Evolutionary conservation across 495 filamentous ascomycete genomes (phyloP), one percentile per base, ranked within the genome.

Genomic region (Lasiosphaeris hirsuta): DNA sequence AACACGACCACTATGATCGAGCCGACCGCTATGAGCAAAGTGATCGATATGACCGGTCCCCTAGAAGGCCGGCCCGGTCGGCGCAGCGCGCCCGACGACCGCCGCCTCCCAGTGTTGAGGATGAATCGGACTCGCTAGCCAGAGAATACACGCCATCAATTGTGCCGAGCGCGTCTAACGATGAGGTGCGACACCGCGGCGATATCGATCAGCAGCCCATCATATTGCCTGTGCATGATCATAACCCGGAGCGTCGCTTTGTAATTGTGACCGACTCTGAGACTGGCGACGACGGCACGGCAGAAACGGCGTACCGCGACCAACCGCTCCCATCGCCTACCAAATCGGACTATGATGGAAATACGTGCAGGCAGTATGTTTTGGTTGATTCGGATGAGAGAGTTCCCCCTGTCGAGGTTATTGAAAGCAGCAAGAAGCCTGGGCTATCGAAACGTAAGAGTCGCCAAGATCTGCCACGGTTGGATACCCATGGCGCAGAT

Each of bases 191-290:
- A 51, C 57, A 74, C 14, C 70, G 70, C 10, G 77, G 77, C 18
- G 72, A 76, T 14, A 58, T 70, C 30, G 74, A 80, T 15, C 77
- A 80, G 47, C 55, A 60, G 9, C 73, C 73, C 4, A 67, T 80
- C 43, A 17, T 80, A 1, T 46, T 75, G 7, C 66, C 66, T 3
- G 69, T 78, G 1, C 66, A 70, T 59, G 72, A 78, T 30, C 51
- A 72, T 49, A 80, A 80, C 49, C 70, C 75, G 9, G 77, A 80
- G 67, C 70, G 77, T 23, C 69, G 77, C 17, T 80, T 80, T 34
- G 69, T 80, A 0, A 46, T 77, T 42, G 59, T 80, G 4, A 54
- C 69, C 9, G 67, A 42, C 54, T 7, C 71, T 17, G 70, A 70
- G 44, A 54, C 65, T 15, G 62, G 54, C 30, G 42, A 13, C 23